Percentiles rank a stretch among this genome's conserved stretches.
Conservation (phyloP, 176 grass and related monocot genomes). For the Musa acuminata region DNA sequence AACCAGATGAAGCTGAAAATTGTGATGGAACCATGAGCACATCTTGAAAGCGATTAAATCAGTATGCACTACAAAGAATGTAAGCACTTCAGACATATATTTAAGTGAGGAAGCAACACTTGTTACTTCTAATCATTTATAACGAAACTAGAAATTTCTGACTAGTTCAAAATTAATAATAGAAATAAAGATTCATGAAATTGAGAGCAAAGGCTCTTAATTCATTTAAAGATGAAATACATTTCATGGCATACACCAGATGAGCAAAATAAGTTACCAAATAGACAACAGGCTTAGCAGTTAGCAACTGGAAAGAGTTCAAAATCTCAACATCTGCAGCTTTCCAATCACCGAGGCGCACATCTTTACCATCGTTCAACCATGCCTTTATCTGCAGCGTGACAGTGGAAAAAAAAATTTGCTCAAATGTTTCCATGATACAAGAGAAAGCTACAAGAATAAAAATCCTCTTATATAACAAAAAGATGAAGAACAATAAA, state of each 20-base stretch:
- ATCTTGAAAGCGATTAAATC: no score
- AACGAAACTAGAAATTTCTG: no score
- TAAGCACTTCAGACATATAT: no score
- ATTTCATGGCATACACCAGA: not conserved
- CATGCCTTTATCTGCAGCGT: slow-evolving; percentile 44
- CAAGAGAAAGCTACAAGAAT: not conserved
- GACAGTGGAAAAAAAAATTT: slow-evolving; percentile 16
- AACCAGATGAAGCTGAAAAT: no score
- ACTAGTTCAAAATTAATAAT: no score
- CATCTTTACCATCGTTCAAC: slow-evolving; percentile 67
- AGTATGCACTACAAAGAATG: no score
- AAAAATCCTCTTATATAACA: no score
- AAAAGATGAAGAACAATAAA: no score
- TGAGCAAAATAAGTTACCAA: slow-evolving; percentile 38
- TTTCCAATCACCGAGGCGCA: slow-evolving; percentile 90
- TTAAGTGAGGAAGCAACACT: no score
- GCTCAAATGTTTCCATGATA: not conserved
- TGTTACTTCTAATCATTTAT: no score
- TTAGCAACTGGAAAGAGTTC: slow-evolving; percentile 88
- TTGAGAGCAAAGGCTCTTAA: not conserved
- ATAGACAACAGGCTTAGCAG: slow-evolving; percentile 91
- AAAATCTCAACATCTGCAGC: slow-evolving; percentile 88
- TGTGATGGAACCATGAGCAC: no score
- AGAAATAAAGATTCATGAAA: not conserved
- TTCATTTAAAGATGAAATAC: not conserved